Conservation (phyloP, 2,329 filamentous ascomycete genomes). For the Fusarium caatingaense region DNA sequence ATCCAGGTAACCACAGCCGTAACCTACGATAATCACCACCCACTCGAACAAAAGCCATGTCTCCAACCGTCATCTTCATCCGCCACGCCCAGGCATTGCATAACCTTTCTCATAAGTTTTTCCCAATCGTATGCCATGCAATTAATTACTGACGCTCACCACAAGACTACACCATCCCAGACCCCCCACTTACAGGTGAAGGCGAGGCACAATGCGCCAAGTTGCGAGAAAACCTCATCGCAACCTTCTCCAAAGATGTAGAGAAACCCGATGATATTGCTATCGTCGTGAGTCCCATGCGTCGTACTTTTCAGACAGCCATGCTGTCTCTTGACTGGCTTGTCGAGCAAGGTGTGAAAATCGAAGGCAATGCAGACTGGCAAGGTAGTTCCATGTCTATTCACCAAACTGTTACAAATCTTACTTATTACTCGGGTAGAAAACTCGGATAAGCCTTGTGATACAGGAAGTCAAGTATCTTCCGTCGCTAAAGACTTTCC, state of each 20-base stretch:
- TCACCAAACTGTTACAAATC: background rate
- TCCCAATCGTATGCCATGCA: background rate
- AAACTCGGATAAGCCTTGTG: constrained; percentile 68
- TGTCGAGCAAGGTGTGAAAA: constrained; percentile 63
- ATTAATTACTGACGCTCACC: constrained; percentile 18
- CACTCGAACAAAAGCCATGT: constrained; percentile 52
- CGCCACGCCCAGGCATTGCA: constrained; percentile 84
- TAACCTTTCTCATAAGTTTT: constrained; percentile 63
- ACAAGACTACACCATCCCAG: constrained; percentile 62
- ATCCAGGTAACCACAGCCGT: constrained; percentile 1
- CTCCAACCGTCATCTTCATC: constrained; percentile 78
- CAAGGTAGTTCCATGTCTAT: constrained; percentile 61
- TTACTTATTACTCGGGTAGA: constrained; percentile 50
- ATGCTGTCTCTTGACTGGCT: constrained; percentile 68
- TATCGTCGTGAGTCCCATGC: constrained; percentile 74
- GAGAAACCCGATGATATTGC: constrained; percentile 53
- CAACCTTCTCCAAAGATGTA: constrained; percentile 52
- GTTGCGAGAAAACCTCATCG: constrained; percentile 57
- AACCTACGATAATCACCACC: background rate
- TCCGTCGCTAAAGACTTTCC: constrained; percentile 63
- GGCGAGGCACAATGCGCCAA: constrained; percentile 61
- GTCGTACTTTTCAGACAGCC: constrained; percentile 73
- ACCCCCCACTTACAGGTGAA: constrained; percentile 63
- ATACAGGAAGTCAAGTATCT: constrained; percentile 65
- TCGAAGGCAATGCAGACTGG: constrained; percentile 71